Conservation (phyloP, 2,329 filamentous ascomycete genomes). For the Colletotrichum musicola region DNA sequence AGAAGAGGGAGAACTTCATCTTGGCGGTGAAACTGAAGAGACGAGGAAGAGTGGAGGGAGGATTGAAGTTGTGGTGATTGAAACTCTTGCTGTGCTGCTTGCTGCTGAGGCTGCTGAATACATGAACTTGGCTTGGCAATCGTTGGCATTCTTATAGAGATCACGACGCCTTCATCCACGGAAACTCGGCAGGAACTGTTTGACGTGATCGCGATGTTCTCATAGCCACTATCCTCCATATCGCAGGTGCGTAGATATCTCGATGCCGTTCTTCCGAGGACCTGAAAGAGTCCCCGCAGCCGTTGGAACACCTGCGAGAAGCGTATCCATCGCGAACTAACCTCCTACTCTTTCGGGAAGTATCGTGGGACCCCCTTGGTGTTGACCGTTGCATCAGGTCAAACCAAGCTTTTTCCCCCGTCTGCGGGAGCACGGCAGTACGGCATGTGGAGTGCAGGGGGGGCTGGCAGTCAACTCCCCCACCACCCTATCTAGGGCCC, state of each 20-base stretch:
- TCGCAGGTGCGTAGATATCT: slow-evolving; percentile 29
- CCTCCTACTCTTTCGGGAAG: slow-evolving; percentile 33
- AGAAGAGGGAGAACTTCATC: slow-evolving; percentile 37
- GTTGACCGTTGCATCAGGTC: background rate
- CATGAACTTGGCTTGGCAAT: slow-evolving; percentile 4
- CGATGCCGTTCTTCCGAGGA: slow-evolving; percentile 24
- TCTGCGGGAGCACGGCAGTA: slow-evolving; percentile 18
- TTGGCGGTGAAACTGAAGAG: background rate
- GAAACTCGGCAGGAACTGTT: background rate
- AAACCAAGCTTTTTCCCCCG: slow-evolving; percentile 12
- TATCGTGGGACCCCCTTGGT: slow-evolving; percentile 19
- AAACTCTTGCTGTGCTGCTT: slow-evolving; percentile 19
- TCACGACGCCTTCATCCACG: background rate
- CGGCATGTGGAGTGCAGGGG: slow-evolving; percentile 13
- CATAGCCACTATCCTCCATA: slow-evolving; percentile 21
- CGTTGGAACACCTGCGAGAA: background rate
- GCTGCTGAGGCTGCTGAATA: slow-evolving; percentile 13
- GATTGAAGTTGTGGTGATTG: slow-evolving; percentile 13
- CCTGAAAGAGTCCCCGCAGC: background rate
- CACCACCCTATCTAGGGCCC: background rate
- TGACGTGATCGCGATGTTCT: background rate
- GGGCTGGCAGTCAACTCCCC: slow-evolving; percentile 8
- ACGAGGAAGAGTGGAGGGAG: background rate
- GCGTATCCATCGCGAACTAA: background rate
- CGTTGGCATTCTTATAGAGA: slow-evolving; percentile 11